Evolutionary conservation across 371 early-diverging fungal genomes (phyloP).

Genomic region (Fennellomyces sp.): DNA sequence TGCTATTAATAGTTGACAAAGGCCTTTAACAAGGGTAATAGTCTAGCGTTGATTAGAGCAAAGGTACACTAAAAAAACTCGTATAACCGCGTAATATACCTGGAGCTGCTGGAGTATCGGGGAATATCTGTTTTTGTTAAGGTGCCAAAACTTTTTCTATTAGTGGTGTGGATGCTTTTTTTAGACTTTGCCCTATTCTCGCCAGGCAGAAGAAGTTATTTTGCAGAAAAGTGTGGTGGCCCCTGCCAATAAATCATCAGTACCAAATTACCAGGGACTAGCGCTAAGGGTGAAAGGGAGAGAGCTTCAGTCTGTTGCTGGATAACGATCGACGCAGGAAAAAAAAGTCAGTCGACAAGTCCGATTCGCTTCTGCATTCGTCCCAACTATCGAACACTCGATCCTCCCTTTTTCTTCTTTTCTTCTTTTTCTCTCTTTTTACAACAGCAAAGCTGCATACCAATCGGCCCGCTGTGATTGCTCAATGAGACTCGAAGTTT

Average conservation of each 20-base stretch:
- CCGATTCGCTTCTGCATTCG: constrained; percentile 11
- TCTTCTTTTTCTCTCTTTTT: constrained; percentile 13
- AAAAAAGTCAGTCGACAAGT: constrained; percentile 1
- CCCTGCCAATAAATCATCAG: too few relatives aligned
- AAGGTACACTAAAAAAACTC: neutral
- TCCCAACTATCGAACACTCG: neutral
- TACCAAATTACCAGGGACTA: too few relatives aligned
- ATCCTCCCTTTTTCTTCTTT: neutral
- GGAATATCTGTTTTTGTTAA: too few relatives aligned
- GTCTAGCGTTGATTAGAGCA: too few relatives aligned
- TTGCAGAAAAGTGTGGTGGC: too few relatives aligned
- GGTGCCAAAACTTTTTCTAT: neutral
- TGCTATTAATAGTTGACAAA: too few relatives aligned
- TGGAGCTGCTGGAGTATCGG: neutral
- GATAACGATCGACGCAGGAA: neutral
- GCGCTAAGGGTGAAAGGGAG: too few relatives aligned
- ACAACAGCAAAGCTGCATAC: neutral
- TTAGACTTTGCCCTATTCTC: neutral
- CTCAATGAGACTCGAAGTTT: constrained; percentile 15
- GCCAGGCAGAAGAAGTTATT: too few relatives aligned
- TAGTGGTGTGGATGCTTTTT: neutral
- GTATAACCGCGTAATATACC: neutral
- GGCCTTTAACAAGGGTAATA: too few relatives aligned
- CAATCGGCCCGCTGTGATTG: neutral
- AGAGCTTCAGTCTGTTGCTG: too few relatives aligned